A percentile compares a stretch with the other conserved stretches of the same genome.
phyloP scores from a whole-genome alignment of 352 stramenopile genomes.

The Phytophthora pistaciae region DNA sequence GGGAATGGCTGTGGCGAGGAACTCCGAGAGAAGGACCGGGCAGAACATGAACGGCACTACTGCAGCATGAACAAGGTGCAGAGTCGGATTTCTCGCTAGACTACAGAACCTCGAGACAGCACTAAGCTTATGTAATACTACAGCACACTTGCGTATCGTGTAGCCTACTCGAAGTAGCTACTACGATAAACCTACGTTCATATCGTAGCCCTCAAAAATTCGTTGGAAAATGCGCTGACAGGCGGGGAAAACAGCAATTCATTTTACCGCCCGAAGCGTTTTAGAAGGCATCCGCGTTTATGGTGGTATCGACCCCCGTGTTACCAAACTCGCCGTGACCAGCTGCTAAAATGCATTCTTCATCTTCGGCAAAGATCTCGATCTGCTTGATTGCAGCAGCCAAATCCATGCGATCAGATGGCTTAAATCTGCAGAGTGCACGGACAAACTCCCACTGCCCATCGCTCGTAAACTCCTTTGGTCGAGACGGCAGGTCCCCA shows the following conservation, averaged over 20 bases:
- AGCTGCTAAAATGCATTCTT: background rate
- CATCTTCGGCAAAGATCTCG: background rate
- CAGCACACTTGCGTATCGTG: too few species aligned
- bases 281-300: background rate
- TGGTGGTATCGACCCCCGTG: background rate
- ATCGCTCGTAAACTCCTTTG: background rate
- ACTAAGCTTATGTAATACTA: background rate
- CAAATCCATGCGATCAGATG: background rate
- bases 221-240: too few species aligned
- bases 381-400: background rate
- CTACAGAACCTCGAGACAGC: background rate
- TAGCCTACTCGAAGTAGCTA: too few species aligned
- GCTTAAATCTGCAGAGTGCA: constrained; percentile 3
- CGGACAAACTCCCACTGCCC: constrained; percentile 9
- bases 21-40: constrained; percentile 62
- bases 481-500: constrained; percentile 2
- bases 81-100: background rate
- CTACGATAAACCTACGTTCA: too few species aligned
- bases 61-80: constrained; percentile 37
- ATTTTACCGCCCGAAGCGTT: background rate
- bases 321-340: background rate
- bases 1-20: constrained; percentile 65
- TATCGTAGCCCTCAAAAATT: too few species aligned
- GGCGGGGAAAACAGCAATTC: too few species aligned
- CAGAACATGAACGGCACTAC: constrained; percentile 60